Evolutionary conservation across 805 yeast species (phyloP).

Genomic region (Zygoascus flipseniorum): DNA sequence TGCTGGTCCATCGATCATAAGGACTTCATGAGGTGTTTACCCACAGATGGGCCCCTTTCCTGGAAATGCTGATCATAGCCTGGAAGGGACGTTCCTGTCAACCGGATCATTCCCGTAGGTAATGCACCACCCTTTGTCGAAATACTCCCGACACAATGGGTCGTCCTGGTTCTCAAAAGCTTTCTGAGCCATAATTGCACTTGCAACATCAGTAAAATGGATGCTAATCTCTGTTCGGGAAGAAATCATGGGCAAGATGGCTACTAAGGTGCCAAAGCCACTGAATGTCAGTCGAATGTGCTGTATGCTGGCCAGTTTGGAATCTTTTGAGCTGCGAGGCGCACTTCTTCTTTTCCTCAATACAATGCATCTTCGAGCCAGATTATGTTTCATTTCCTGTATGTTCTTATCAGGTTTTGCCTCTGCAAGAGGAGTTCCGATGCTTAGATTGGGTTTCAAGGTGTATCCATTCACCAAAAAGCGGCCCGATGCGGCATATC

Average conservation of each 20-base stretch:
- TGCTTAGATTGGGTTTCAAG: conserved; percentile 2
- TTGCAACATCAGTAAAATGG: conserved; percentile 15
- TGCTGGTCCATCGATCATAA: too few relatives aligned
- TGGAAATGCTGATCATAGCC: too few relatives aligned
- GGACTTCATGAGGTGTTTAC: too few relatives aligned
- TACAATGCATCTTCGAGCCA: conserved; percentile 10
- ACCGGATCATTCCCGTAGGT: conserved; percentile 1
- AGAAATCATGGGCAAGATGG: conserved; percentile 12
- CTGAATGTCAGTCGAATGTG: conserved; percentile 10
- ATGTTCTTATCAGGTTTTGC: neutral
- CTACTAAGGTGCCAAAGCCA: conserved; percentile 10
- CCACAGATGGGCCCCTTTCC: too few relatives aligned
- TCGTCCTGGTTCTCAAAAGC: conserved; percentile 6
- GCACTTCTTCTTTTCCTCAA: neutral
- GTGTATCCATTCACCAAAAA: conserved; percentile 18
- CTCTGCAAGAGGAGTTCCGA: neutral
- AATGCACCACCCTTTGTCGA: neutral
- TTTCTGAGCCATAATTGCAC: conserved; percentile 15
- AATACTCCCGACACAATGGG: neutral
- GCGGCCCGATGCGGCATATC: conserved; percentile 14
- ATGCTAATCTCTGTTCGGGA: conserved; percentile 8
- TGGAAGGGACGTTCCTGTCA: neutral
- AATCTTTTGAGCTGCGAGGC: neutral
- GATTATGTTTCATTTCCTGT: conserved; percentile 1
- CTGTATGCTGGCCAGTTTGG: neutral